A percentile compares a stretch with the other conserved stretches of the same genome.
Evolutionary conservation across 768 basidiomycete species (phyloP).

Genomic region (Hemileccinum impolitum): DNA sequence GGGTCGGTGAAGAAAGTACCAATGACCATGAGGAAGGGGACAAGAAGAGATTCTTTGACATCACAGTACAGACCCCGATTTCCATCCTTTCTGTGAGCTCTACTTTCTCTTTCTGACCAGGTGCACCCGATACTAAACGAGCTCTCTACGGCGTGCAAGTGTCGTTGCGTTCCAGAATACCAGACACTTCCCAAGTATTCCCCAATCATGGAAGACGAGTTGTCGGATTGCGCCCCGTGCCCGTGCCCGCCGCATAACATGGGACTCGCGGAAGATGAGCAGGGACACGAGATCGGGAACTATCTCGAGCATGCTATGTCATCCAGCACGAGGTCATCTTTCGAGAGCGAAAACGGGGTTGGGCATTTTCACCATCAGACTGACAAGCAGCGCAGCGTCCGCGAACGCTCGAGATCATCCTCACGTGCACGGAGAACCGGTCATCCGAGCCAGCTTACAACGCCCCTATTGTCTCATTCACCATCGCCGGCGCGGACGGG

Average conservation of each 20-base stretch:
- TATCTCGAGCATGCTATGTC: constrained; percentile 17
- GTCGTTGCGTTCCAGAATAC: constrained; percentile 80
- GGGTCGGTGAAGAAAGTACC: constrained; percentile 60
- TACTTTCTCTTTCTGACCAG: not conserved
- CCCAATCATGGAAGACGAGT: constrained; percentile 27
- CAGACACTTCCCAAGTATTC: constrained; percentile 77
- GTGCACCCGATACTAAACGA: not conserved
- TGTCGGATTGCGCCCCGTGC: constrained; percentile 28
- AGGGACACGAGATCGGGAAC: constrained; percentile 10
- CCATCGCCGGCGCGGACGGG: not conserved
- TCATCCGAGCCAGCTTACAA: not conserved
- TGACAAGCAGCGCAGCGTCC: not conserved
- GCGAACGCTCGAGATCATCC: constrained; percentile 1
- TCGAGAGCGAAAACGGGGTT: constrained; percentile 12
- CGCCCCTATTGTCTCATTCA: not conserved
- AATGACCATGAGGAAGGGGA: constrained; percentile 61
- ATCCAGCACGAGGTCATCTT: constrained; percentile 30
- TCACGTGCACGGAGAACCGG: not conserved
- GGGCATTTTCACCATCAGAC: not conserved
- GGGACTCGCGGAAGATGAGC: not conserved
- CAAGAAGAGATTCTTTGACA: constrained; percentile 79
- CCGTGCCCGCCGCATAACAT: constrained; percentile 36
- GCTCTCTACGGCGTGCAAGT: constrained; percentile 32
- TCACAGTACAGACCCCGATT: constrained; percentile 83
- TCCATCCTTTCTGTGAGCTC: constrained; percentile 80